A percentile compares a stretch with the other conserved stretches of the same genome.
phyloP scores from a whole-genome alignment of 768 basidiomycete genomes.

The Naganishia vishniacii region DNA sequence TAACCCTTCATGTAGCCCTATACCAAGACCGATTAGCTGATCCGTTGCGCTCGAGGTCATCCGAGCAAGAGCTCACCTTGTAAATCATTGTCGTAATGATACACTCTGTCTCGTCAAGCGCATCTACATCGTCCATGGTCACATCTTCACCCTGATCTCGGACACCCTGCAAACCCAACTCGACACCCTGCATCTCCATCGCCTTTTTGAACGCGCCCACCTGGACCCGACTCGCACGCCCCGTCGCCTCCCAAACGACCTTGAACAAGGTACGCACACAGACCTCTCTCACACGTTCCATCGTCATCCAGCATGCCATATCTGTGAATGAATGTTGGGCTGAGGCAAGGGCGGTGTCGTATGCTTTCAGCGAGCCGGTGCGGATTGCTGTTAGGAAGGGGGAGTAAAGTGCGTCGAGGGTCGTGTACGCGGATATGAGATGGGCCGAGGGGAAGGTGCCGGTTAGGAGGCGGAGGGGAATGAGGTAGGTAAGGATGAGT shows the following conservation, averaged over 20 bases:
- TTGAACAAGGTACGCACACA: conserved; percentile 74
- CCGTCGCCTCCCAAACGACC: conserved; percentile 65
- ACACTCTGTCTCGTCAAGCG: conserved; percentile 69
- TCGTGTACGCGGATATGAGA: conserved; percentile 67
- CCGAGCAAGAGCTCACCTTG: conserved; percentile 51
- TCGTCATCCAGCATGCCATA: conserved; percentile 72
- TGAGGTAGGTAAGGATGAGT: conserved; percentile 81
- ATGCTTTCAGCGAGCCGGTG: conserved; percentile 68
- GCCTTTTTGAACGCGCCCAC: conserved; percentile 75
- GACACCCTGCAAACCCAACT: conserved; percentile 57
- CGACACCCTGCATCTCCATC: conserved; percentile 62
- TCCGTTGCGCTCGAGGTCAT: neutral
- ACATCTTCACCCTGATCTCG: neutral
- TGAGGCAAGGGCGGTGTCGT: conserved; percentile 63
- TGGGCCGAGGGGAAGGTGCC: conserved; percentile 75
- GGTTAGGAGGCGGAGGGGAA: conserved; percentile 79
- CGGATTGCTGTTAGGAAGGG: conserved; percentile 79
- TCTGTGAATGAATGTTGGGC: conserved; percentile 10
- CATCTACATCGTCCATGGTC: neutral
- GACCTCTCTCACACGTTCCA: conserved; percentile 82
- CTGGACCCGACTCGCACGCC: conserved; percentile 71
- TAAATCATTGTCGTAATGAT: conserved; percentile 92
- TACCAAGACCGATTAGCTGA: neutral
- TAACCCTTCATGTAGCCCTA: conserved; percentile 84
- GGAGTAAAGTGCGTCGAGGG: conserved; percentile 64